Base-by-base conservation (phyloP, 768 basidiomycete species). In the Lactifluus piperatus region DNA sequence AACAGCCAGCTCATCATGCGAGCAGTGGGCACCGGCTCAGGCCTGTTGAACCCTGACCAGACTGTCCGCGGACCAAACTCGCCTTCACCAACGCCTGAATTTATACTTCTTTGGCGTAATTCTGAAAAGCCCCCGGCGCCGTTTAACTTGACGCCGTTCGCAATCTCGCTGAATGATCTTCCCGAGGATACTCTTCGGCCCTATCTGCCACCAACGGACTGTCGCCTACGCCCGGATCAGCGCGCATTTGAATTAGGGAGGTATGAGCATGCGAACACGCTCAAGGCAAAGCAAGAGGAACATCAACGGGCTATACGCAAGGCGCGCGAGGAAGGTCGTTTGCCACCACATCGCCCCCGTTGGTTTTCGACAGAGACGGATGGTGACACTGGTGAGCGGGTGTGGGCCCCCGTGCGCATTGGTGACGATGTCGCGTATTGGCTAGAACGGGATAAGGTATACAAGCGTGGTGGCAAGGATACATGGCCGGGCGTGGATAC, bases 91-190 rank as follows among this genome's bases (percentile, higher is more conserved):
- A 71, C 80, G 43, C 81, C 81, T 14, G 87, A 91, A 66, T 90
- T 89, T 71, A 79, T 94, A 59, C 78, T 95, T 0, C 79, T 97
- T 2, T 98, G 94, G 94, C 79, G 90, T 60, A 98, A 97, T 72
- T 91, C 91, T 22, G 82, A 84, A 56, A 97, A 97, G 68, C 77
- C 78, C 0, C 74, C 77, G 0, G 84, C 87, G 11, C 95, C 94
- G 0, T 98, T 97, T 78, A 97, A 97, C 71, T 80, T 98, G 22
- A 95, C 94, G 0, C 94, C 94, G 0, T 98, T 87, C 69, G 94
- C 95, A 1, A 82, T 97, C 62, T 91, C 92, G 0, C 75, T 97
- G 60, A 98, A 98, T 68, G 85, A 95, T 68, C 89, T 89, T 58
- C 91, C 92, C 0, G 72, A 75, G 37, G 80, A 84, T 10, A 80